Evolutionary conservation across 768 basidiomycete species (phyloP), one percentile per base, ranked within the genome.

Genomic region (Tremella mesenterica): DNA sequence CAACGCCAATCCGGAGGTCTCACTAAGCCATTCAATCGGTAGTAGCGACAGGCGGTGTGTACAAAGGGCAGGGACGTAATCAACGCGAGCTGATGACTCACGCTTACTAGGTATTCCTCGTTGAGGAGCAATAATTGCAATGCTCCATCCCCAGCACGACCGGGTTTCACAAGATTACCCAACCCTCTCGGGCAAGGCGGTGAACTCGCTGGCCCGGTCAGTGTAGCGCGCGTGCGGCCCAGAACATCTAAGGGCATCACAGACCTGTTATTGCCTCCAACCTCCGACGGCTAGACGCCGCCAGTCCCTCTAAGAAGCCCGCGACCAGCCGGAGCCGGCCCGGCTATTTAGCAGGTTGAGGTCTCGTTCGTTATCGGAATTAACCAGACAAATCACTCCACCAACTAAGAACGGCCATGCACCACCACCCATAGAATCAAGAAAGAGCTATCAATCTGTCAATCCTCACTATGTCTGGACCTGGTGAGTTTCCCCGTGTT

Each of bases 351-450:
- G 85, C 84, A 85, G 83, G 83, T 83, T 82, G 84, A 85, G 83
- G 85, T 86, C 84, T 86, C 84, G 81, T 85, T 86, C 82, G 81
- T 85, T 85, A 86, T 86, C 84, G 81, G 83, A 86, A 86, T 86
- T 86, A 86, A 86, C 85, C 85, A 86, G 85, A 87, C 85, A 86
- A 86, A 86, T 86, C 85, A 85, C 85, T 86, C 48, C 75, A 81
- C 61, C 80, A 85, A 85, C 83, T 84, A 85, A 84, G 83, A 85
- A 85, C 80, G 81, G 83, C 83, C 83, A 85, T 85, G 83, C 83
- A 85, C 83, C 82, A 84, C 83, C 83, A 84, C 82, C 83, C 82
- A 84, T 81, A 80, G 80, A 82, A 82, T 83, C 81, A 81, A 79
- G 81, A 83, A 83, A 84, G 83, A 83, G 82, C 82, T 83, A 82